These are phyloP conservation scores for Rhodomyrtus tomentosa DNA, from an alignment of 345 rosid species.

Conservation along the genomic window DNA sequence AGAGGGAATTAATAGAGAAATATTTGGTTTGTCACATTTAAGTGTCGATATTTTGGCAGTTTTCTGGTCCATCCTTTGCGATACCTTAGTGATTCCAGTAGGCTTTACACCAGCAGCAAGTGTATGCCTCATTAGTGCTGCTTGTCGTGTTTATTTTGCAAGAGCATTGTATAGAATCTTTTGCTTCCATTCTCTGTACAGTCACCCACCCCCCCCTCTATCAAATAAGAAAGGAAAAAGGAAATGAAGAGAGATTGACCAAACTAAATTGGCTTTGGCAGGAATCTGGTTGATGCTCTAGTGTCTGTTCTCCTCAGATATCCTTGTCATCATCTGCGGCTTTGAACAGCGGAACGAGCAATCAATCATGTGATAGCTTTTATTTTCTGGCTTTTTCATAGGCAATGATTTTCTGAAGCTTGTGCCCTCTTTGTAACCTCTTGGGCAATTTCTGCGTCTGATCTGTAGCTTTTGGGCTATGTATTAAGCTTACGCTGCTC, in stretches of 20 bases:
- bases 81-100: neutral
- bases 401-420: neutral
- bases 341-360: neutral
- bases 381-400: neutral
- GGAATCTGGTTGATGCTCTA: neutral
- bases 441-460: neutral
- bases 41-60: neutral
- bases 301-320: neutral
- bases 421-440: neutral
- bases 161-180: neutral
- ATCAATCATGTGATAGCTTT: neutral
- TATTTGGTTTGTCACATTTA: neutral
- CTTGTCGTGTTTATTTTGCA: neutral
- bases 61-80: neutral
- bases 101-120: neutral
- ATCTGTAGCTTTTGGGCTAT: neutral
- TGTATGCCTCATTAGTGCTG: neutral
- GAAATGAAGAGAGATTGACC: neutral
- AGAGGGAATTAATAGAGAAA: neutral
- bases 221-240: neutral
- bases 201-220: neutral
- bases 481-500: neutral
- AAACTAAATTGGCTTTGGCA: neutral
- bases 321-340: neutral
- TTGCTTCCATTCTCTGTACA: neutral